These are phyloP conservation scores for Cornus controversa DNA, from an alignment of 148 eudicot genomes.

Conservation along the genomic window DNA sequence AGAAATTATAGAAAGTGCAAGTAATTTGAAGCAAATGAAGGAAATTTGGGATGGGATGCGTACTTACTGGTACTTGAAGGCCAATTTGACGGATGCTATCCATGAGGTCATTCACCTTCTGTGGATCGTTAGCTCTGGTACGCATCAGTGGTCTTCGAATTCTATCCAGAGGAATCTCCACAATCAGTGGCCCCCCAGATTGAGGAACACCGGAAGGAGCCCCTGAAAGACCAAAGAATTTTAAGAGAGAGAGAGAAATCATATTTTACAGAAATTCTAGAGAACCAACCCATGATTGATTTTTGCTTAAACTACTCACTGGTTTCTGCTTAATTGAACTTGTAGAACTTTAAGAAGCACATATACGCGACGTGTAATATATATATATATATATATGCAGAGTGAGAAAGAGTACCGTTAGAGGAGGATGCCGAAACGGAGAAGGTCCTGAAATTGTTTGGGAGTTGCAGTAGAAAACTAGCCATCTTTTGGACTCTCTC, in stretches of 20 bases:
- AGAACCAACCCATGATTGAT: too few relatives aligned
- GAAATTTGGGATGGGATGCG: too few relatives aligned
- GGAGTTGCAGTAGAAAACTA: slow-evolving; percentile 14
- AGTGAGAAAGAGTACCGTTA: slow-evolving; percentile 13
- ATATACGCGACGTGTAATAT: too few relatives aligned
- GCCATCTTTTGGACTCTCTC: slow-evolving; percentile 1
- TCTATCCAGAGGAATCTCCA: slow-evolving; percentile 76
- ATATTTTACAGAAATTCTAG: too few relatives aligned
- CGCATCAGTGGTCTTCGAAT: slow-evolving; percentile 94
- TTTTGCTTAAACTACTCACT: too few relatives aligned
- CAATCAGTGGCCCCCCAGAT: slow-evolving; percentile 68
- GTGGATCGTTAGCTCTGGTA: slow-evolving; percentile 83
- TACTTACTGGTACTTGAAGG: slow-evolving; percentile 85
- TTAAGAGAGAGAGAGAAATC: too few relatives aligned
- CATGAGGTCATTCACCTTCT: slow-evolving; percentile 86
- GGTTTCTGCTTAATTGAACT: too few relatives aligned
- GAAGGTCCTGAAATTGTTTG: slow-evolving; percentile 15
- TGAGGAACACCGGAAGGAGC: slow-evolving; percentile 55
- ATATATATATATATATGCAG: background rate
- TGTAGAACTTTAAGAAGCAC: too few relatives aligned
- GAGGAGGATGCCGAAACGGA: slow-evolving; percentile 25
- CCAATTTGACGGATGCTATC: slow-evolving; percentile 85
- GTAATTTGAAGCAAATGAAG: too few relatives aligned
- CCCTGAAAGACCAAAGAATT: too few relatives aligned
- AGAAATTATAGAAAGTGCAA: too few relatives aligned